Conservation (phyloP, 768 basidiomycete species). For the Boletus speciosus region DNA sequence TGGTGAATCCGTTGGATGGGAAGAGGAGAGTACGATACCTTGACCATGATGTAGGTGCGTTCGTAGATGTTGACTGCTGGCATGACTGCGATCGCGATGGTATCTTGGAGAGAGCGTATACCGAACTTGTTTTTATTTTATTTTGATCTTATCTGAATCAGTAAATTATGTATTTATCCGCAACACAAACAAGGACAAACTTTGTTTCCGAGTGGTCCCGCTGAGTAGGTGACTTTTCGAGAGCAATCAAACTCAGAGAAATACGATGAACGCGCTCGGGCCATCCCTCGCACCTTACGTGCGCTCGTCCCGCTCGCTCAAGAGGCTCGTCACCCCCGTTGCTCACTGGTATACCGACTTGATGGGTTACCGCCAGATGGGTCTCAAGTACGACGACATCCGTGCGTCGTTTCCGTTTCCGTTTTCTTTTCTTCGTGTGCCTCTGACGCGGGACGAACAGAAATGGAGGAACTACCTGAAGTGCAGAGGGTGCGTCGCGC, state of each 20-base stretch:
- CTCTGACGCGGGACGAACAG: conserved; percentile 28
- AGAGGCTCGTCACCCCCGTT: conserved; percentile 67
- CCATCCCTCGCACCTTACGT: conserved; percentile 75
- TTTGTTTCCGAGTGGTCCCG: conserved; percentile 25
- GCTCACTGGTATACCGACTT: conserved; percentile 80
- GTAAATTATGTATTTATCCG: not conserved
- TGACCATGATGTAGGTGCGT: conserved; percentile 99
- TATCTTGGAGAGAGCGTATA: conserved; percentile 4
- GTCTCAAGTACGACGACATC: conserved; percentile 94
- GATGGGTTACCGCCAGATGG: conserved; percentile 81
- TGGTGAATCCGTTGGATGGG: not conserved
- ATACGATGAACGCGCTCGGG: conserved; percentile 51
- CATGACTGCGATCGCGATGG: conserved; percentile 43
- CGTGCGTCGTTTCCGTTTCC: conserved; percentile 45
- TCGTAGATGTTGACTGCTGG: conserved; percentile 42
- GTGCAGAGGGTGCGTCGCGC: conserved; percentile 67
- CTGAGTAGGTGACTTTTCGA: too few species aligned
- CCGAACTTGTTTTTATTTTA: too few species aligned
- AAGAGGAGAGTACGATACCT: conserved; percentile 45
- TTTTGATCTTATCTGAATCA: conserved; percentile 29
- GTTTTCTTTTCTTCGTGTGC: not conserved
- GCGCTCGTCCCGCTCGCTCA: conserved; percentile 63
- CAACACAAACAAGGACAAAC: conserved; percentile 44
- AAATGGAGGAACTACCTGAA: conserved; percentile 72
- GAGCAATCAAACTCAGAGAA: not conserved